Percentiles rank a stretch among this genome's conserved stretches.
These are phyloP conservation scores for Boletus barrowsii DNA, from an alignment of 768 basidiomycete species.

Conservation along the genomic window DNA sequence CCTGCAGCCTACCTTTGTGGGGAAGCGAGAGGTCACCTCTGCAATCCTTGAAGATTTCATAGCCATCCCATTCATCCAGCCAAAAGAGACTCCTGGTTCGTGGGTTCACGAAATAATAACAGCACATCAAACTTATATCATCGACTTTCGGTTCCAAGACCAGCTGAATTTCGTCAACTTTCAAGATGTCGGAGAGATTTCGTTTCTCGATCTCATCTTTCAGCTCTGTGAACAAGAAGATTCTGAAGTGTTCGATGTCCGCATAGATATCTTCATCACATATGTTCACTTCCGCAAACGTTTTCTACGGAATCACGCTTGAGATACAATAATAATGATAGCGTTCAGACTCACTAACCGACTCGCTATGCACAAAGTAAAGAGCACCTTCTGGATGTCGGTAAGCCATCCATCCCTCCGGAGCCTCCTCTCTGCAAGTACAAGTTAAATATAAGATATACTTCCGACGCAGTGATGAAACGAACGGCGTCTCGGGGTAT, in stretches of 20 bases:
- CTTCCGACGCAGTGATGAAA: background rate
- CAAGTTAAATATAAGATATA: background rate
- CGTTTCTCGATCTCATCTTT: constrained; percentile 4
- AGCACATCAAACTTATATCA: constrained; percentile 17
- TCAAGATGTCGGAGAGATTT: constrained; percentile 25
- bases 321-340: background rate
- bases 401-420: constrained; percentile 43
- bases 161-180: constrained; percentile 36
- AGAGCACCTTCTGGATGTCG: constrained; percentile 61
- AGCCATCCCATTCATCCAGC: constrained; percentile 42
- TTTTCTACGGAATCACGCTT: constrained; percentile 37
- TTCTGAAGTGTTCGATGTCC: constrained; percentile 37
- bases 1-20: constrained; percentile 22
- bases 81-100: constrained; percentile 49
- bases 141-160: constrained; percentile 41
- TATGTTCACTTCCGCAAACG: constrained; percentile 56
- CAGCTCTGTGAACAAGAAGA: constrained; percentile 19
- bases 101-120: constrained; percentile 57
- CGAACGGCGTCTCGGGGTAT: constrained; percentile 21
- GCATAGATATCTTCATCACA: constrained; percentile 33
- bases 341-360: constrained; percentile 32
- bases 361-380: constrained; percentile 50
- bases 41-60: constrained; percentile 29
- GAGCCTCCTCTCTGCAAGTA: constrained; percentile 10
- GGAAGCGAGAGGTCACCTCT: constrained; percentile 14